Conservation (phyloP, 2,329 filamentous ascomycete species). For the Apiospora pterosperma region DNA sequence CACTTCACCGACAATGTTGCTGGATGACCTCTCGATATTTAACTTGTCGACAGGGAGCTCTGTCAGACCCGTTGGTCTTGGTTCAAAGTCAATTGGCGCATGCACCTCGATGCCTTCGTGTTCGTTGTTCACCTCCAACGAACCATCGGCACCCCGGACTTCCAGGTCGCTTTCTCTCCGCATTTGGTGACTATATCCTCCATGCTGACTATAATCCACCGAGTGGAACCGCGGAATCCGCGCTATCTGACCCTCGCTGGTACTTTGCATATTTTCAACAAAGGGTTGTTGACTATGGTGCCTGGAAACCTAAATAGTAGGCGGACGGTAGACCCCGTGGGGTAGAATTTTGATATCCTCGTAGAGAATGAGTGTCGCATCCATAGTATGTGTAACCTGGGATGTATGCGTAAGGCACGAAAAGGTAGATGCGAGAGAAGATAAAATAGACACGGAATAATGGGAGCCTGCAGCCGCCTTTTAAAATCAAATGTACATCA, state of each 20-base stretch:
- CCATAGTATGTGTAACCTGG: neutral
- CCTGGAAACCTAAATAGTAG: neutral
- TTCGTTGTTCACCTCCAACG: conserved; percentile 4
- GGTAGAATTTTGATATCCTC: conserved; percentile 5
- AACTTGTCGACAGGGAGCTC: neutral
- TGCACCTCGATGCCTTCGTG: conserved; percentile 6
- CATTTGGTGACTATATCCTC: neutral
- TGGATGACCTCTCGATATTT: neutral
- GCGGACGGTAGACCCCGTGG: conserved; percentile 6
- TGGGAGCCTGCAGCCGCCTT: neutral
- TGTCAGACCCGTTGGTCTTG: neutral
- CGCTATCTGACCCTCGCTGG: neutral
- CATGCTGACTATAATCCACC: neutral
- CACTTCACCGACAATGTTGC: neutral
- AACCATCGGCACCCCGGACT: neutral
- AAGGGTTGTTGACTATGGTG: neutral
- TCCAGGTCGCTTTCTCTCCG: neutral
- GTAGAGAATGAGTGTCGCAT: neutral
- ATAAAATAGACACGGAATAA: neutral
- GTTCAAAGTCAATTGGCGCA: neutral
- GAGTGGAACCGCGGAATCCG: neutral
- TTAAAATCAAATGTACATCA: neutral
- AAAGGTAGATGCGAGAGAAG: neutral
- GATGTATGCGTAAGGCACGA: neutral
- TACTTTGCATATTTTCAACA: neutral